These are phyloP conservation scores for Populus euphratica DNA, from an alignment of 345 rosid species.

Conservation along the genomic window DNA sequence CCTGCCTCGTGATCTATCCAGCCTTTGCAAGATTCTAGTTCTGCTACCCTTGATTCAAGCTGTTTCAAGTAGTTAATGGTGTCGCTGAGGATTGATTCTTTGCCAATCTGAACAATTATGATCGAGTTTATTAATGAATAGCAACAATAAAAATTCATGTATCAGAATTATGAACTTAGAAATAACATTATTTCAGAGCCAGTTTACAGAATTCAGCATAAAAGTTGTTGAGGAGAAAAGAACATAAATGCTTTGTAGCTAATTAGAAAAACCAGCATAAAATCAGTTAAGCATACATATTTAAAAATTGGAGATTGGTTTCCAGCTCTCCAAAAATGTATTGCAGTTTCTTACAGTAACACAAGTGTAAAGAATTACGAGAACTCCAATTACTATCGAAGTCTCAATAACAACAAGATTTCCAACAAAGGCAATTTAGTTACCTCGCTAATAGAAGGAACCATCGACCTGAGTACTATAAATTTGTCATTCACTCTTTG, in stretches of 20 bases:
- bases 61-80: constrained; percentile 61
- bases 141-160: background rate
- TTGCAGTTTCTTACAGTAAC: background rate
- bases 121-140: background rate
- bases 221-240: background rate
- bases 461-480: constrained; percentile 50
- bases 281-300: background rate
- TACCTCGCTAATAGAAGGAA: constrained; percentile 65
- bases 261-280: background rate
- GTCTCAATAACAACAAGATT: background rate
- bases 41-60: constrained; percentile 75
- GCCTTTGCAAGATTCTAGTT: constrained; percentile 70
- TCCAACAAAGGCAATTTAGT: background rate
- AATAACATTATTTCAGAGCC: background rate
- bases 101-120: constrained; percentile 22
- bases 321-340: background rate
- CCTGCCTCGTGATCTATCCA: constrained; percentile 45
- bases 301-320: background rate
- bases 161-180: background rate
- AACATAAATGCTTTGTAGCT: background rate
- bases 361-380: background rate
- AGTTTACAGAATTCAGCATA: background rate
- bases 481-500: constrained; percentile 53
- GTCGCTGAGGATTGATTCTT: constrained; percentile 55
- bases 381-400: background rate